A percentile compares a stretch with the other conserved stretches of the same genome.
Conservation (phyloP, 177 flowering plant genomes). For the Vitis hybrid region DNA sequence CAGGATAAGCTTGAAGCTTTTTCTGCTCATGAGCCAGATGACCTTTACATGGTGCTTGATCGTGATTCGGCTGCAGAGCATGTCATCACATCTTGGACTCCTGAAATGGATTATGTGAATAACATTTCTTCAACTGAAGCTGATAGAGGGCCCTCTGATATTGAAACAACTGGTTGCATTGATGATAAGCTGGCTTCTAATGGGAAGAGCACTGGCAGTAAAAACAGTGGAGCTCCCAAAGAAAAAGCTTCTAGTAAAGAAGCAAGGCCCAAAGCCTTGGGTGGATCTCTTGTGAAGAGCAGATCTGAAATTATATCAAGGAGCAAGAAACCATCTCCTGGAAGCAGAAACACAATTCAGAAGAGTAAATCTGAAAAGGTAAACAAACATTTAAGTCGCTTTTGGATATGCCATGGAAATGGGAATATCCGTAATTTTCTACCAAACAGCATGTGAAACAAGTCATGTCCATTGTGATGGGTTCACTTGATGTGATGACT, state of each 20-base stretch:
- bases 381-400: slow-evolving; percentile 1
- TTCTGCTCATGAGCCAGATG: slow-evolving; percentile 64
- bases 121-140: slow-evolving; percentile 29
- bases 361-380: slow-evolving; percentile 73
- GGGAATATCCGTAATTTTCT: too few relatives aligned
- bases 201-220: slow-evolving; percentile 19
- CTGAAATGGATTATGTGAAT: slow-evolving; percentile 61
- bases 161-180: slow-evolving; percentile 26
- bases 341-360: slow-evolving; percentile 34
- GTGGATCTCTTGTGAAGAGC: slow-evolving; percentile 45
- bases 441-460: too few relatives aligned
- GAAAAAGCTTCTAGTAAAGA: slow-evolving; percentile 41
- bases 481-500: not conserved
- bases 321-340: slow-evolving; percentile 40
- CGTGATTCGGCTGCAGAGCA: slow-evolving; percentile 48
- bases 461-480: not conserved
- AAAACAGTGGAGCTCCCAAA: slow-evolving; percentile 25
- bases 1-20: slow-evolving; percentile 26
- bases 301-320: slow-evolving; percentile 48
- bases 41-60: slow-evolving; percentile 75
- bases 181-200: slow-evolving; percentile 26
- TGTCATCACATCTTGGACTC: slow-evolving; percentile 56
- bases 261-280: slow-evolving; percentile 37
- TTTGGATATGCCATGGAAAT: not conserved
- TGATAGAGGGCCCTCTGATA: slow-evolving; percentile 25